Evolutionary conservation across 371 early-diverging fungal genomes (phyloP).

Genomic region (Mortierella sp.): DNA sequence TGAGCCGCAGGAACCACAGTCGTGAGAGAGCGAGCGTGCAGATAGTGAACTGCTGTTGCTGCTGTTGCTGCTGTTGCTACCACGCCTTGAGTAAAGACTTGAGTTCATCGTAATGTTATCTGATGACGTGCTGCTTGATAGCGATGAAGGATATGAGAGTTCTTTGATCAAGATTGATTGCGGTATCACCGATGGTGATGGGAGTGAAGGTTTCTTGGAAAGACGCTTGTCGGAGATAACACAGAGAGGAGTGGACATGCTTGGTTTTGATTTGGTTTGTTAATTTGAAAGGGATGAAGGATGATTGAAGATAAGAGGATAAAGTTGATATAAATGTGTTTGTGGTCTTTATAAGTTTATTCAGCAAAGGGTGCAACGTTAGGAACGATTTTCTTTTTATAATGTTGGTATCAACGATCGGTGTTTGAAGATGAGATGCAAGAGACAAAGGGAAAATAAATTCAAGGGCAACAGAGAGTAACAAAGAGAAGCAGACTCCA

Average conservation of each 20-base stretch:
- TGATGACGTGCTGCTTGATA: constrained; percentile 1
- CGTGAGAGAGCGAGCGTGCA: constrained; percentile 9
- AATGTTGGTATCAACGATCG: background rate
- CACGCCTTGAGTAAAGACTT: constrained; percentile 8
- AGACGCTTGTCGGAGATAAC: constrained; percentile 46
- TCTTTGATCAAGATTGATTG: constrained; percentile 49
- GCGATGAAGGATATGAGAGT: background rate
- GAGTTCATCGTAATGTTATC: background rate
- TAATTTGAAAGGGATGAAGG: background rate
- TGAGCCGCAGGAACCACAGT: constrained; percentile 8
- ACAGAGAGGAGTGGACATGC: constrained; percentile 32
- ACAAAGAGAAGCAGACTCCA: background rate
- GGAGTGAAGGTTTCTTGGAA: constrained; percentile 39
- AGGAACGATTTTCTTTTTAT: background rate
- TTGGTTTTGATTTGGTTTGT: background rate
- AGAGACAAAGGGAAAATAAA: background rate
- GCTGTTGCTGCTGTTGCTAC: constrained; percentile 23
- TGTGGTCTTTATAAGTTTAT: background rate
- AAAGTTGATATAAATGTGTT: background rate
- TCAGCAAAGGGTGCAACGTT: background rate
- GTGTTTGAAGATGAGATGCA: background rate
- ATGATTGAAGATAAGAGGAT: background rate
- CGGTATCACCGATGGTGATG: constrained; percentile 27
- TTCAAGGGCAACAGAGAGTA: background rate
- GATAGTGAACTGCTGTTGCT: constrained; percentile 17